phyloP scores from a whole-genome alignment of 1,284 basidiomycete species.

The Leccinum solheimii region DNA sequence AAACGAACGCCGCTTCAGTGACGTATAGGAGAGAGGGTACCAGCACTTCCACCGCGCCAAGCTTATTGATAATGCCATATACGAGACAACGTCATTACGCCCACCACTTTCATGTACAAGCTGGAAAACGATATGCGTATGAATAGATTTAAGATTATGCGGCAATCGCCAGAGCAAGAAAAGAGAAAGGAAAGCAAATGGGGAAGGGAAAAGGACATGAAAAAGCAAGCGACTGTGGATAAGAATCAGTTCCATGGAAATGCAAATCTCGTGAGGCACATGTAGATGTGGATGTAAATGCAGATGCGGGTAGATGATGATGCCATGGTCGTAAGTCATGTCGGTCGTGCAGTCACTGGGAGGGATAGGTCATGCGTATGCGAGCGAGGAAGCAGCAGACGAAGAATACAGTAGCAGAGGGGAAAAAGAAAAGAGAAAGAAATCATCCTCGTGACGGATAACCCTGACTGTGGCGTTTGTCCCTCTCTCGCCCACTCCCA shows the following conservation, averaged over 20 bases:
- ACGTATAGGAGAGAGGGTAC: background rate
- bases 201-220: background rate
- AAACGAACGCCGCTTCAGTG: background rate
- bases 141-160: background rate
- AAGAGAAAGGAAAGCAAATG: background rate
- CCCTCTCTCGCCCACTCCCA: constrained; percentile 14
- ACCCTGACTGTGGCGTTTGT: constrained; percentile 16
- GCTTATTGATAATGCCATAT: background rate
- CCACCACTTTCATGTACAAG: background rate
- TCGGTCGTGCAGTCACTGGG: background rate
- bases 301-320: background rate
- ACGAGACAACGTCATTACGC: background rate
- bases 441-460: constrained; percentile 18
- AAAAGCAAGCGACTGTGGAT: constrained; percentile 1
- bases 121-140: background rate
- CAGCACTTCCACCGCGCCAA: background rate
- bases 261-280: constrained; percentile 2
- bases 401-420: background rate
- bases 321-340: constrained; percentile 1
- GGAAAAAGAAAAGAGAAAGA: background rate
- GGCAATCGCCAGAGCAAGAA: background rate
- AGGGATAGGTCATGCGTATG: background rate
- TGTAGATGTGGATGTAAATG: constrained; percentile 5
- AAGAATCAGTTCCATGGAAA: constrained; percentile 1
- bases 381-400: background rate